Conservation (phyloP, 2,329 filamentous ascomycete species). For the Coniochaeta prunicola region DNA sequence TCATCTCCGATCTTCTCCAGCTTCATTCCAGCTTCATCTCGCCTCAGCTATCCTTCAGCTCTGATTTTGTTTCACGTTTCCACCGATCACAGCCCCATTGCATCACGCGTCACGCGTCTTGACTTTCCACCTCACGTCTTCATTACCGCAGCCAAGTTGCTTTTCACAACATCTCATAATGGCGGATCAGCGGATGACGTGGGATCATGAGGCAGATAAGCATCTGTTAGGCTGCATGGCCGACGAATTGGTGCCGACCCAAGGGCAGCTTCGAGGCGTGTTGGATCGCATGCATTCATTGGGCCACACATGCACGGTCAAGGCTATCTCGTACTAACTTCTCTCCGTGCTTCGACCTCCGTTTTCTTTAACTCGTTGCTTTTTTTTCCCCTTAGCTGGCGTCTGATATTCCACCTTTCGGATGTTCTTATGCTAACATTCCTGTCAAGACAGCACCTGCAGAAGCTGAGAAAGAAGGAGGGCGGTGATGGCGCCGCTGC, state of each 20-base stretch:
- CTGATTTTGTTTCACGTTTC: background rate
- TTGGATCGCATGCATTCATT: constrained; percentile 13
- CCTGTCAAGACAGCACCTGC: constrained; percentile 23
- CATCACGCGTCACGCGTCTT: background rate
- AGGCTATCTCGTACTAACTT: constrained; percentile 19
- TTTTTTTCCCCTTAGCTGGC: too few relatives aligned
- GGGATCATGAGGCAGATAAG: constrained; percentile 17
- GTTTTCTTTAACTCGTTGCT: constrained; percentile 4
- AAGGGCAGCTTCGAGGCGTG: constrained; percentile 15
- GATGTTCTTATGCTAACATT: constrained; percentile 4
- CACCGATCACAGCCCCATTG: background rate
- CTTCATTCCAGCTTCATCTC: background rate
- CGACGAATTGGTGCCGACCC: constrained; percentile 14
- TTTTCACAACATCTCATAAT: background rate
- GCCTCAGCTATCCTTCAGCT: background rate
- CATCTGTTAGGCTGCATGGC: constrained; percentile 19
- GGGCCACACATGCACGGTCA: constrained; percentile 18
- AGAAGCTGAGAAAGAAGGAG: constrained; percentile 25
- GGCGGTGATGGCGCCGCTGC: constrained; percentile 1
- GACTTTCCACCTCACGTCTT: background rate
- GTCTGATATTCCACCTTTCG: background rate
- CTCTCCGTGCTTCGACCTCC: constrained; percentile 4
- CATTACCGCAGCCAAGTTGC: background rate
- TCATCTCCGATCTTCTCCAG: background rate
- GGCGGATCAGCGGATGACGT: constrained; percentile 13